Evolutionary conservation across 83 land plant species (phyloP), one percentile per base, ranked within the genome.

Genomic region (Picea abies): DNA sequence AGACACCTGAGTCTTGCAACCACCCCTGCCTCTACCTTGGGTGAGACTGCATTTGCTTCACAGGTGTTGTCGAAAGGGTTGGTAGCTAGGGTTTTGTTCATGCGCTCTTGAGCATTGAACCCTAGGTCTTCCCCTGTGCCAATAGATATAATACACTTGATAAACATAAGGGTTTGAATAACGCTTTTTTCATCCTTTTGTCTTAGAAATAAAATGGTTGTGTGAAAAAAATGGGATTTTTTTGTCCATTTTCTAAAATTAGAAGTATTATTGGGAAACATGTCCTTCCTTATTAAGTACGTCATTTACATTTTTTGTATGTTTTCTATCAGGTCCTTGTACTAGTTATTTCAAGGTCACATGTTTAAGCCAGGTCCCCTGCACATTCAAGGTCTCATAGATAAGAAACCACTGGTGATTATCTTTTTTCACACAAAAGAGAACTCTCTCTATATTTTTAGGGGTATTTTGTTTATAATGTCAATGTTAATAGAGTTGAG

Each of bases 311-410:
- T 49, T 44, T 39, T 20, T 19, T 44, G 25, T 19, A 73, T 73
- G 77, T n/a, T 52, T 41, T 25, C 77, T 44, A 23, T 73, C 22
- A n/a, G 26, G 47, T 47, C 77, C 4, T 4, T 10, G 52, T 20
- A 52, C 58, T 4, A 5, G 15, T 73, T 73, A 26, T 73, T 19
- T 82, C 86, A n/a, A 82, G 20, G n/a, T 84, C 88, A n/a, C 87
- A 83, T 14, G 82, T 62, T 14, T 77, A 83, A 64, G 72, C 35
- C 1, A 81, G 63, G 4, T 60, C 79, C 19, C 64, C 80, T 17
- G 20, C 65, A 60, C 80, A 64, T 29, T 60, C 63, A 58, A 79
- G 65, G 19, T 83, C 90, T 60, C 83, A 29, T n/a, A 73, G 58
- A 73, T 73, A 39, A 39, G 6, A 41, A 19, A 39, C 20, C 52